Percentiles rank a stretch among this genome's conserved stretches.
phyloP scores from a whole-genome alignment of 805 yeast genomes.

The Zygosaccharomyces rouxii region DNA sequence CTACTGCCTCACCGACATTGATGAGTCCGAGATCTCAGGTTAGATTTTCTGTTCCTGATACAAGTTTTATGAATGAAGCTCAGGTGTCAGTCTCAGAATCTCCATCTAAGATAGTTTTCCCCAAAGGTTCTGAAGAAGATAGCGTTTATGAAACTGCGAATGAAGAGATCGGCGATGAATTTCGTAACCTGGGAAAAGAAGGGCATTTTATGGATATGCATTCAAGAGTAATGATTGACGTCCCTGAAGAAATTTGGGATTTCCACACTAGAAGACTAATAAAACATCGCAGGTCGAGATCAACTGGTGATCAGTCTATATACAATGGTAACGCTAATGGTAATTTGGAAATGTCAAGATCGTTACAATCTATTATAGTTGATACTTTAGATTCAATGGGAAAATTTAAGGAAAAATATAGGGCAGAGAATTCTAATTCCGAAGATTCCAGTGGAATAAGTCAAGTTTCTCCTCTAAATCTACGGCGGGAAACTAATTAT shows the following conservation, averaged over 20 bases:
- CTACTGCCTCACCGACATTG: not conserved
- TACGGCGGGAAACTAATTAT: constrained; percentile 13
- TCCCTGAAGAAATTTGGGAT: constrained; percentile 32
- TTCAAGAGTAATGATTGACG: constrained; percentile 29
- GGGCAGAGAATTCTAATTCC: not conserved
- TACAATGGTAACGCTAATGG: not conserved
- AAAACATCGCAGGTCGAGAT: constrained; percentile 10
- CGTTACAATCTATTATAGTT: constrained; percentile 30
- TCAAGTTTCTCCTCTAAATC: constrained; percentile 18
- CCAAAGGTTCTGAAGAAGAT: constrained; percentile 13
- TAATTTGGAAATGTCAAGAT: constrained; percentile 13
- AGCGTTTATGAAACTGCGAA: not conserved
- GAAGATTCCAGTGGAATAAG: constrained; percentile 8
- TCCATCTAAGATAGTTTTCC: constrained; percentile 32
- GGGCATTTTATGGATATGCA: constrained; percentile 29
- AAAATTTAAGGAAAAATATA: not conserved
- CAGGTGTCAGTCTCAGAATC: constrained; percentile 14
- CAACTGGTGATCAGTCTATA: not conserved
- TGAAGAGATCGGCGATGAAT: not conserved
- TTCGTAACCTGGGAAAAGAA: constrained; percentile 1
- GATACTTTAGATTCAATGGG: constrained; percentile 22
- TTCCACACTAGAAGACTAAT: constrained; percentile 19
- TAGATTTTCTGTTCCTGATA: constrained; percentile 30
- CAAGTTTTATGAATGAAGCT: constrained; percentile 4
- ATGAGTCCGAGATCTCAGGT: constrained; percentile 26